Evolutionary conservation across 2,329 filamentous ascomycete genomes (phyloP).

Genomic region (Aspergillus fischeri): DNA sequence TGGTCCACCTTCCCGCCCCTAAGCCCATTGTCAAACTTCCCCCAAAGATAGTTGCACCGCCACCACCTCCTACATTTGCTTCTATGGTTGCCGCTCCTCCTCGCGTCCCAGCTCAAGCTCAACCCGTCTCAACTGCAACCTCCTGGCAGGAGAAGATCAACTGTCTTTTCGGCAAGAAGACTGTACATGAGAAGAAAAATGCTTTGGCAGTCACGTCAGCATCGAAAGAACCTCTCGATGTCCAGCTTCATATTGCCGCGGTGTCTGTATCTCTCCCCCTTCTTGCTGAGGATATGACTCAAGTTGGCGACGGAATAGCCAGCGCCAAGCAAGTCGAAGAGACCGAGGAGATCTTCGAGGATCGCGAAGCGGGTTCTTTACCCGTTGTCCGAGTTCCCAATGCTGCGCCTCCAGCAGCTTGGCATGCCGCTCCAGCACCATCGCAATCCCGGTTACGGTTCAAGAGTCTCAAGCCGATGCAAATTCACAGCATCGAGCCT

Average conservation of each 20-base stretch:
- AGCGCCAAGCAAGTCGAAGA: conserved; percentile 68
- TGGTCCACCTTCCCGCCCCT: conserved; percentile 55
- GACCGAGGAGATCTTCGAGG: conserved; percentile 75
- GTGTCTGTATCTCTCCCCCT: conserved; percentile 69
- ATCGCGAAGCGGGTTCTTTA: conserved; percentile 75
- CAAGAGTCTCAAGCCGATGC: conserved; percentile 53
- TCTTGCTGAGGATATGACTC: conserved; percentile 31
- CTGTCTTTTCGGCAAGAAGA: conserved; percentile 65
- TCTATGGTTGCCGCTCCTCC: conserved; percentile 38
- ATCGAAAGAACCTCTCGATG: conserved; percentile 63
- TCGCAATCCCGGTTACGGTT: conserved; percentile 33
- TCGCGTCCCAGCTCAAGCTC: conserved; percentile 25
- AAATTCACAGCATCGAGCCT: conserved; percentile 47
- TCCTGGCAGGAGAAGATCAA: conserved; percentile 83
- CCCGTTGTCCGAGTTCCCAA: conserved; percentile 66
- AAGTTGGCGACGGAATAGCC: conserved; percentile 43
- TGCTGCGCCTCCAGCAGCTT: conserved; percentile 58
- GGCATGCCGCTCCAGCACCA: conserved; percentile 52
- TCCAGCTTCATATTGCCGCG: conserved; percentile 46
- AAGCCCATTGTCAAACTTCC: conserved; percentile 79
- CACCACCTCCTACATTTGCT: conserved; percentile 46
- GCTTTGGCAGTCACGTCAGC: conserved; percentile 61
- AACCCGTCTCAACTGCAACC: conserved; percentile 45
- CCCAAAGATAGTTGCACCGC: conserved; percentile 48
- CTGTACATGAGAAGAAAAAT: conserved; percentile 46